A percentile compares a stretch with the other conserved stretches of the same genome.
phyloP scores from a whole-genome alignment of 2,329 filamentous ascomycete genomes.

The Neonectria magnoliae region DNA sequence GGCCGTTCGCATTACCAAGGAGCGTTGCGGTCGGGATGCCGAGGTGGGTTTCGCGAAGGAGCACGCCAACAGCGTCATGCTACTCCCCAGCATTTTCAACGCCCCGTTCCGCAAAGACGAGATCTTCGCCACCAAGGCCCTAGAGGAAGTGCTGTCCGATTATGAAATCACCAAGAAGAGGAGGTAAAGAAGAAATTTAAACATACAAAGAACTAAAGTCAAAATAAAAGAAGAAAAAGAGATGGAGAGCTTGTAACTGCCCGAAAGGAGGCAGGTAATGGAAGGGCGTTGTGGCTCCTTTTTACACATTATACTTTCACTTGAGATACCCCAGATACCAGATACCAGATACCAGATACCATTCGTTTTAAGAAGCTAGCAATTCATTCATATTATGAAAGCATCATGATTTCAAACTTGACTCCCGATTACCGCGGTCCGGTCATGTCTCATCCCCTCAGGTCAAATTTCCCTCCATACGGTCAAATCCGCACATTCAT shows the following conservation, averaged over 20 bases:
- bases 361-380: conserved; percentile 38
- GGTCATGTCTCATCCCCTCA: neutral
- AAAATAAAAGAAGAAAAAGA: neutral
- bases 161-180: conserved; percentile 60
- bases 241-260: neutral
- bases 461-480: neutral
- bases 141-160: conserved; percentile 62
- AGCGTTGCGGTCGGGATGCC: conserved; percentile 73
- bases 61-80: conserved; percentile 77
- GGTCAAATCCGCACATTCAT: neutral
- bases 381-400: conserved; percentile 25
- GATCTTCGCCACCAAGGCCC: conserved; percentile 62
- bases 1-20: conserved; percentile 73
- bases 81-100: conserved; percentile 73
- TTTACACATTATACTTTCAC: conserved; percentile 36
- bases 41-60: conserved; percentile 77
- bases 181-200: conserved; percentile 47
- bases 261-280: conserved; percentile 31
- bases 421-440: neutral
- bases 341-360: conserved; percentile 27
- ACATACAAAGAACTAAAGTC: neutral
- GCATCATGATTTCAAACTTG: conserved; percentile 26
- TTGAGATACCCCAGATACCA: conserved; percentile 44
- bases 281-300: conserved; percentile 27
- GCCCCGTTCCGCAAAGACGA: conserved; percentile 68